Conservation (phyloP, 164 flowering plant species). For the Litsea cubeba region DNA sequence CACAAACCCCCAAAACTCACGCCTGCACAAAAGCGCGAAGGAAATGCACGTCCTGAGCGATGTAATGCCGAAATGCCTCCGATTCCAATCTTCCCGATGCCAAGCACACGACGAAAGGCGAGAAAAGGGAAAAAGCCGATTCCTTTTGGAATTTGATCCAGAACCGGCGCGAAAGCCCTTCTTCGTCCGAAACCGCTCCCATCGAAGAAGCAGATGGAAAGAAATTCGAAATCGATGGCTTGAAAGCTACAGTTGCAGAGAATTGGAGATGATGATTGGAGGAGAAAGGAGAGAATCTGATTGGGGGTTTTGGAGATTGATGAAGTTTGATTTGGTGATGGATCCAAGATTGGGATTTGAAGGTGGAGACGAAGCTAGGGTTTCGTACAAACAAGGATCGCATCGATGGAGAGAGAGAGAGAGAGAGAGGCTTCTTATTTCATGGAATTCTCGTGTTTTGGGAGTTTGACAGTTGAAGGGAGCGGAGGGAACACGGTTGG, state of each 20-base stretch:
- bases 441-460: neutral
- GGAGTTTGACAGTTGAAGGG: neutral
- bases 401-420: conserved; percentile 3
- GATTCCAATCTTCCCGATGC: conserved; percentile 62
- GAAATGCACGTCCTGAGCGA: conserved; percentile 76
- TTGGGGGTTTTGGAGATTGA: neutral
- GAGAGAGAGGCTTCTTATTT: neutral
- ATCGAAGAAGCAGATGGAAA: neutral
- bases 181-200: conserved; percentile 21
- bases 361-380: neutral
- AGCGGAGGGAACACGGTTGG: neutral
- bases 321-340: neutral
- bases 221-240: neutral
- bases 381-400: neutral
- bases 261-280: too few relatives aligned
- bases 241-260: neutral
- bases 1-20: conserved; percentile 34
- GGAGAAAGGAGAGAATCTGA: too few relatives aligned
- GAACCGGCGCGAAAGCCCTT: conserved; percentile 41
- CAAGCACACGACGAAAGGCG: conserved; percentile 66
- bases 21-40: conserved; percentile 75
- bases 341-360: neutral
- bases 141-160: conserved; percentile 73
- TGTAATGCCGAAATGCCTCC: conserved; percentile 60
- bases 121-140: conserved; percentile 46